Conservation (phyloP, 2,329 filamentous ascomycete species). For the Ophiostoma sp. region DNA sequence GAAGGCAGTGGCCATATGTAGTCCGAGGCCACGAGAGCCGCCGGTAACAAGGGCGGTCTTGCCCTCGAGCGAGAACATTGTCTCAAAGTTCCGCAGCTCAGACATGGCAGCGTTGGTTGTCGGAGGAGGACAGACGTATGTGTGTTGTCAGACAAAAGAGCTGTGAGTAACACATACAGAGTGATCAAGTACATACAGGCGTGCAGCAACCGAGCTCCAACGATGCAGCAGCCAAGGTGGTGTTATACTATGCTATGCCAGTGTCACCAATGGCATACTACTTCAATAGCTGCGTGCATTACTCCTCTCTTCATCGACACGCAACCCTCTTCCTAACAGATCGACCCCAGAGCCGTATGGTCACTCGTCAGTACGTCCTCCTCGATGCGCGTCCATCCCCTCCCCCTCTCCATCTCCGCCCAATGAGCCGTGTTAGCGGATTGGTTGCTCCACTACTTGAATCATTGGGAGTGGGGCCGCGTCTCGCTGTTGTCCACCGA, state of each 20-base stretch:
- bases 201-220: too few species aligned
- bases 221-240: too few species aligned
- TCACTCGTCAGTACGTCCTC: slow-evolving; percentile 3
- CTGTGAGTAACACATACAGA: too few species aligned
- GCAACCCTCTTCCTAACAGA: too few species aligned
- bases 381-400: slow-evolving; percentile 27
- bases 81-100: background rate
- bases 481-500: background rate
- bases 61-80: background rate
- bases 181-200: too few species aligned
- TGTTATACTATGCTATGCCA: too few species aligned
- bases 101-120: background rate
- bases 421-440: slow-evolving; percentile 20
- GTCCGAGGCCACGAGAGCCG: slow-evolving; percentile 51
- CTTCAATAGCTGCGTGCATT: too few species aligned
- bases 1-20: slow-evolving; percentile 61
- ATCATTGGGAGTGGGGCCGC: background rate
- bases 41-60: slow-evolving; percentile 30
- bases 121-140: too few species aligned
- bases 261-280: too few species aligned
- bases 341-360: too few species aligned
- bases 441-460: background rate
- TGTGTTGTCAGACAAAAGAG: too few species aligned
- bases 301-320: too few species aligned
- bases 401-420: slow-evolving; percentile 26